Base-by-base conservation (phyloP, 495 filamentous ascomycete species). In the Penicillium fimorum region DNA sequence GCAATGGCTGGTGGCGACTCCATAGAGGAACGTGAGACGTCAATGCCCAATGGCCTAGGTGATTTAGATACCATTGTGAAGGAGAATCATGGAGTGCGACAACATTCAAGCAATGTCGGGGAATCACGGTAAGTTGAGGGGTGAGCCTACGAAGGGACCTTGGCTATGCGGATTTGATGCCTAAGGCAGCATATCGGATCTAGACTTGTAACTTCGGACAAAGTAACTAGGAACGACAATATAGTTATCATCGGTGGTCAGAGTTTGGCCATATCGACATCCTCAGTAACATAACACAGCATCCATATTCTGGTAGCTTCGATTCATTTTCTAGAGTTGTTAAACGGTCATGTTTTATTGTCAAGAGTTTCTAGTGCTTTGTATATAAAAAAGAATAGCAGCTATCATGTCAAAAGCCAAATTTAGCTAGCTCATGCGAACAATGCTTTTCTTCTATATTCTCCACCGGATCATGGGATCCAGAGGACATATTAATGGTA, bases 1-100 rank as follows among this genome's bases (percentile, higher is more conserved):
- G 82, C 85, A 63, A 95, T 85, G 53, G 86, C 84, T 51, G 90
- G 90, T 17, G 74, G 76, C 59, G 71, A 71, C 48, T 79, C 76
- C 53, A 71, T 67, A 53, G 67, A 41, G 49, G 66, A 61, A 56
- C 69, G 70, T 55, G 72, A 66, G 50, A 72, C 55, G 51, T 74
- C 72, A 49, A 76, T 66, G 40, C 63, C 66, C 59, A 67, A 49
- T 51, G 68, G 63, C 45, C 60, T 65, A 66, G 63, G 47, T 46
- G 67, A 59, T 50, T 70, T 64, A 44, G 63, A 60, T 47, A 65
- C 62, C 70, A 77, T 77, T 52, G 54, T 61, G 15, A 29, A 42
- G 47, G 43, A 56, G 12, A 47, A 41, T 48, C 33, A 44, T 22
- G 11, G 40, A 27, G 13, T 9, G 22, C 49, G 48, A 41, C 50